Evolutionary conservation across 805 yeast species (phyloP).

Genomic region (Wickerhamiella brachini): DNA sequence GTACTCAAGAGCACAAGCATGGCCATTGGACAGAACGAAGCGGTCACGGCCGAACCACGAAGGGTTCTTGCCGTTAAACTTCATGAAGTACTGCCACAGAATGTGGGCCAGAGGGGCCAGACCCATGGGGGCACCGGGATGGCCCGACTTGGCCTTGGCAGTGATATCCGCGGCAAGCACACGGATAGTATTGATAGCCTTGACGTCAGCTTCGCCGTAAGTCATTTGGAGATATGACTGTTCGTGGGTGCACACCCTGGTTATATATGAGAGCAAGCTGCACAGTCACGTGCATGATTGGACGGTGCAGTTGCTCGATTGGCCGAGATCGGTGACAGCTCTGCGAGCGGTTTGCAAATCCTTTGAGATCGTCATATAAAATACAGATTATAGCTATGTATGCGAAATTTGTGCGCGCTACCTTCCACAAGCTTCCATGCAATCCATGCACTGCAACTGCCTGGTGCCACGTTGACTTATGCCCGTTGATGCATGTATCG

Average conservation of each 20-base stretch:
- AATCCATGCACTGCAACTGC: not conserved
- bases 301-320: not conserved
- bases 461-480: not conserved
- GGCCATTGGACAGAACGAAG: slow-evolving; percentile 91
- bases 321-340: not conserved
- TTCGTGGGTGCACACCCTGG: not conserved
- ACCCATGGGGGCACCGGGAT: slow-evolving; percentile 99
- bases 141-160: slow-evolving; percentile 85
- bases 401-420: not conserved
- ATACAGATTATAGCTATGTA: not conserved
- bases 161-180: slow-evolving; percentile 78
- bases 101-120: slow-evolving; percentile 92
- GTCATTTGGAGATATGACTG: slow-evolving; percentile 12
- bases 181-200: slow-evolving; percentile 80
- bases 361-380: not conserved
- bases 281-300: not conserved
- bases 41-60: slow-evolving; percentile 91
- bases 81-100: slow-evolving; percentile 60
- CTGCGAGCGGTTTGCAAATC: not conserved
- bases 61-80: slow-evolving; percentile 82
- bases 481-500: not conserved
- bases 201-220: slow-evolving; percentile 47
- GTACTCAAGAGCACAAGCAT: slow-evolving; percentile 85
- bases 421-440: not conserved
- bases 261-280: not conserved